Base-by-base conservation (phyloP, 1,284 basidiomycete species). In the Pisolithus thermaeus region DNA sequence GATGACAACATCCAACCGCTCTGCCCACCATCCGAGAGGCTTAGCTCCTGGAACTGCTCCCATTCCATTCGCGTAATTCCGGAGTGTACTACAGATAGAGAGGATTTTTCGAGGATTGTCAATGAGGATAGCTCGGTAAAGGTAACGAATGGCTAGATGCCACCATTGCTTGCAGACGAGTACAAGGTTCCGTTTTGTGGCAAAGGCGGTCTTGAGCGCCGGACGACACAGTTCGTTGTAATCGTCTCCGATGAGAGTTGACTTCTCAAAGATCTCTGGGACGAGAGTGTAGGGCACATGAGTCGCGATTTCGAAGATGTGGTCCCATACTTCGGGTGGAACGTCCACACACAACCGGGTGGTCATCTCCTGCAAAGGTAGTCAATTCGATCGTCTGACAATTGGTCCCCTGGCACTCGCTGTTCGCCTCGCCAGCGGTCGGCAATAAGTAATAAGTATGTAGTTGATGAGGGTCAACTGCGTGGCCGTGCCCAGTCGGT, bases 151-250 rank as follows among this genome's bases (percentile, higher is more conserved):
- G n/a, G 70, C 64, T 44, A 73, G 58, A 14, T 57, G 56, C 47
- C 63, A 64, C 73, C 72, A 74, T 46, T 61, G 54, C 48, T 59
- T 72, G 58, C 68, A 75, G 36, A 75, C 73, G 2, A 63, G 63
- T 1, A 71, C 64, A 22, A 74, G 56, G 49, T 59, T 54, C 7
- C 64, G 59, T 53, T 70, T 70, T 23, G 68, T 71, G 37, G 66
- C 30, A 52, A 72, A 52, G 5, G 53, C 50, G 22, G 50, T 50
- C 41, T 58, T 57, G 20, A 60, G 49, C 36, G 50, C 55, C 5
- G 43, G 14, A 18, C 49, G 44, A 30, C 48, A 54, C 1, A 47
- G 22, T 28, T 42, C 57, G n/a, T 48, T 43, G 46, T 52, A 51
- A 12, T 46, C 8, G 20, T 41, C 35, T 0, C 61, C 59, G 5